A percentile compares a stretch with the other conserved stretches of the same genome.
phyloP scores from a whole-genome alignment of 306 rosid species.

The Fragaria iinumae region DNA sequence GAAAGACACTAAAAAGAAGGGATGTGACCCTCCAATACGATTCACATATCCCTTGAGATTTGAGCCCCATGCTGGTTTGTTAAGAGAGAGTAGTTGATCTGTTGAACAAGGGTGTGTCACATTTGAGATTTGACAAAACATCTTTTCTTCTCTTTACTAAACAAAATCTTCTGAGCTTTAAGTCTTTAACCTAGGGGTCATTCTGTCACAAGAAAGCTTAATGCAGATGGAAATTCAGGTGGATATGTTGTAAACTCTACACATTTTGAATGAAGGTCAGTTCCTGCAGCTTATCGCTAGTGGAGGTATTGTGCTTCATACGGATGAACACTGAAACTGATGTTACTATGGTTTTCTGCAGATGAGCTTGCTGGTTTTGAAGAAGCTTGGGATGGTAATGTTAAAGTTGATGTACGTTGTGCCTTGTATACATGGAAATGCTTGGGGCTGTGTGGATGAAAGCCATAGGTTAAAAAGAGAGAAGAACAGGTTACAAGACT shows the following conservation, averaged over 20 bases:
- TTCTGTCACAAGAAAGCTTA: conserved; percentile 72
- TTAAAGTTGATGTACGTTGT: conserved; percentile 28
- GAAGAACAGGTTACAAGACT: background rate
- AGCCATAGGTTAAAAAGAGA: background rate
- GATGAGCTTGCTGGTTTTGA: conserved; percentile 79
- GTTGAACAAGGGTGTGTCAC: background rate
- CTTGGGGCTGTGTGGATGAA: background rate
- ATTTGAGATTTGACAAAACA: background rate
- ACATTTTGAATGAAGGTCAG: conserved; percentile 79
- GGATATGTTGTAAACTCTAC: conserved; percentile 60
- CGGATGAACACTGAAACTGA: background rate
- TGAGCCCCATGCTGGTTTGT: background rate
- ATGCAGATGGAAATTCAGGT: conserved; percentile 57
- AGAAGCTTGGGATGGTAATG: conserved; percentile 63
- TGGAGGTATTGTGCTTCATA: background rate
- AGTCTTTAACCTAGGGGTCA: conserved; percentile 29
- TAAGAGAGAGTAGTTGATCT: background rate
- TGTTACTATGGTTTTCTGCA: conserved; percentile 20
- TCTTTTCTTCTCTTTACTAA: background rate
- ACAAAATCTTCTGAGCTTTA: background rate
- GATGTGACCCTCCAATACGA: background rate
- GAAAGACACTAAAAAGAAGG: background rate
- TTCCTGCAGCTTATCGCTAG: conserved; percentile 5
- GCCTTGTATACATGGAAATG: background rate
- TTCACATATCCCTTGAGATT: background rate